A percentile compares a stretch with the other conserved stretches of the same genome.
Conservation (phyloP, 169 alveolate genomes). For the Eimeria tenella region DNA sequence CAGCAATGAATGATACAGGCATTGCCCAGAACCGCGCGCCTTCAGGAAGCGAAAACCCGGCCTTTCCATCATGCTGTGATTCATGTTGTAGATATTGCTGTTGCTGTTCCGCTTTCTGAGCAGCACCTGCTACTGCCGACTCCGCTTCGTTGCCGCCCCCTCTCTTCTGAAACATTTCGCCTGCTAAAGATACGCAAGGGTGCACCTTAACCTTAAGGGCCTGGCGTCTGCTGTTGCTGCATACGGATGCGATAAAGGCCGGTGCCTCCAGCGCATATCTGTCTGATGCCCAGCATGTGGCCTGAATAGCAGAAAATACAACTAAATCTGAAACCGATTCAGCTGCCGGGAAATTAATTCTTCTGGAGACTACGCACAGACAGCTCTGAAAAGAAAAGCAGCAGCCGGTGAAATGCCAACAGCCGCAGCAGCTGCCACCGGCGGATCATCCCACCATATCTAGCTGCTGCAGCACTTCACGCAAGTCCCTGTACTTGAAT, state of each 20-base stretch:
- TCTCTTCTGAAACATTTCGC: neutral
- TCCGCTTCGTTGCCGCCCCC: slow-evolving; percentile 20
- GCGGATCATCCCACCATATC: neutral
- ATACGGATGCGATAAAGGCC: slow-evolving; percentile 29
- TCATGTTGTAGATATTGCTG: neutral
- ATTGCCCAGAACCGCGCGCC: slow-evolving; percentile 73
- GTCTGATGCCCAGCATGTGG: slow-evolving; percentile 21
- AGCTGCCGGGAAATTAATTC: neutral
- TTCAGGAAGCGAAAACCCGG: slow-evolving; percentile 14
- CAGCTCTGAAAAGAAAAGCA: neutral
- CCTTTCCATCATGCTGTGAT: neutral
- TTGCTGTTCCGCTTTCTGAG: neutral
- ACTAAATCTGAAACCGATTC: neutral
- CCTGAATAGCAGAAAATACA: slow-evolving; percentile 19
- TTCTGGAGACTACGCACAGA: neutral
- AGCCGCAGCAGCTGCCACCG: neutral
- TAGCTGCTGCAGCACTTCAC: slow-evolving; percentile 49
- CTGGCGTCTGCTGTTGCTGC: slow-evolving; percentile 62
- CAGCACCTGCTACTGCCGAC: neutral
- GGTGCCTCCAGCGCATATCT: slow-evolving; percentile 48
- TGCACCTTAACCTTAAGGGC: slow-evolving; percentile 6
- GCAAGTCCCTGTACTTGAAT: neutral
- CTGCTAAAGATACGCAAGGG: neutral
- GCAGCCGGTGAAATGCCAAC: neutral
- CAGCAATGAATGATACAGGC: slow-evolving; percentile 67